Evolutionary conservation across 495 filamentous ascomycete genomes (phyloP), one percentile per base, ranked within the genome.

Genomic region (Tuber indicum): DNA sequence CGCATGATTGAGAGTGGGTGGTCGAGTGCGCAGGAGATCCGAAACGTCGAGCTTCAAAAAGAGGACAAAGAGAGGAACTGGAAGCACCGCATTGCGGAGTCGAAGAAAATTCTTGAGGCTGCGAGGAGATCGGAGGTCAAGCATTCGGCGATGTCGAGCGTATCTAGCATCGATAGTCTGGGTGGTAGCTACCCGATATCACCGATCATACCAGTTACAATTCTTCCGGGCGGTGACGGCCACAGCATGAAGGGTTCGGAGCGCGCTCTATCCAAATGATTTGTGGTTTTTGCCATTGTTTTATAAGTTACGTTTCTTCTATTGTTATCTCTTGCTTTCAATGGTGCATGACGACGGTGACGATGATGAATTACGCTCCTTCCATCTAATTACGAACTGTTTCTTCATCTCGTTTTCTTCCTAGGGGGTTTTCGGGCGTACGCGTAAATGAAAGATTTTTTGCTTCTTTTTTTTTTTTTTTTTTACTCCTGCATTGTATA

Each of bases 11-110:
- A 77, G 58, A 77, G 75, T 23, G 82, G 82, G 17, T 83, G 82
- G 82, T 79, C 74, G 3, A 83, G 79, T 52, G 76, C 82, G n/a
- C 82, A 83, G 72, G 82, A 83, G 75, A 83, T 83, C 47, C 73
- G 73, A 70, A 83, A 83, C 45, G 82, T 83, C 36, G 79, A 83
- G 41, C 47, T 77, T 21, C 82, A 83, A 62, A 71, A 77, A 32
- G 74, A 77, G 46, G 79, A 83, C 42, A 82, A 79, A 39, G 75
- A 77, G 26, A 73, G 72, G 19, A 80, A 43, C 71, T 83, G 82
- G 82, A 74, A 76, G 32, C 47, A 66, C 23, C 74, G 82, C n/a
- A 82, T 83, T 46, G 78, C 75, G 26, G 82, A 83, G 62, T 81
- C 82, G 3, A 83, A 83, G 70, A 79, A 81, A 36, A 70, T 83